Base-by-base conservation (phyloP, 805 yeast genomes). In the Kodamaea jinghongensis region DNA sequence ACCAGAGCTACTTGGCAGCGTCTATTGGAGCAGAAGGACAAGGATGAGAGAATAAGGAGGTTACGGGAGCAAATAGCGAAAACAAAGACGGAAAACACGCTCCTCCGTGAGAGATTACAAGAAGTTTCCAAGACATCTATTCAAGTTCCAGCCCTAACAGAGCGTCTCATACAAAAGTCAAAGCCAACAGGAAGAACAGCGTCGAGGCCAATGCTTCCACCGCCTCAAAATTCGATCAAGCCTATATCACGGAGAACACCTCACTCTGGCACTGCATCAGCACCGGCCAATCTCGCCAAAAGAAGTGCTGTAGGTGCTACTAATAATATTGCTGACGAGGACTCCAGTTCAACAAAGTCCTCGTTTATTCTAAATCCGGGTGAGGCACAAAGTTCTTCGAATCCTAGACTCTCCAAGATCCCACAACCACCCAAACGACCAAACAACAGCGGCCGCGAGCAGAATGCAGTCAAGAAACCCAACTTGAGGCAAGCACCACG, bases 401-500 rank as follows among this genome's bases (percentile, higher is more conserved):
- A 26, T 6, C 22, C 12, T 13, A 20, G 48, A 17, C 34, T 40
- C 6, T 49, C 63, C 12, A 47, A 49, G 42, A 58, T 59, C 17
- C 60, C 61, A 11, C 56, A 49, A 27, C 47, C 52, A 28, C 36
- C 38, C 12, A 15, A 26, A 12, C 28, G 26, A 11, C 30, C 10
- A 16, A 14, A 17, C 8, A 20, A 8, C 4, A n/a, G 16, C 17
- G 38, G 22, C 41, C 11, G 34, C 20, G 11, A 5, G 33, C 17
- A 30, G 27, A 14, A 32, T 14, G 28, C 45, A 32, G 40, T 32
- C 17, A 34, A 30, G 9, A 55, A 57, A 3, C 74, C 74, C n/a
- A 65, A 69, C 42, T 56, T 69, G 28, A 57, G 68, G 52, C 74
- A 69, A 47, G 65, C 70, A 2, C 73, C 73, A 8, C 52, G 74